phyloP scores from a whole-genome alignment of 192 early-diverging fungal species.

The Coemansia sp. region DNA sequence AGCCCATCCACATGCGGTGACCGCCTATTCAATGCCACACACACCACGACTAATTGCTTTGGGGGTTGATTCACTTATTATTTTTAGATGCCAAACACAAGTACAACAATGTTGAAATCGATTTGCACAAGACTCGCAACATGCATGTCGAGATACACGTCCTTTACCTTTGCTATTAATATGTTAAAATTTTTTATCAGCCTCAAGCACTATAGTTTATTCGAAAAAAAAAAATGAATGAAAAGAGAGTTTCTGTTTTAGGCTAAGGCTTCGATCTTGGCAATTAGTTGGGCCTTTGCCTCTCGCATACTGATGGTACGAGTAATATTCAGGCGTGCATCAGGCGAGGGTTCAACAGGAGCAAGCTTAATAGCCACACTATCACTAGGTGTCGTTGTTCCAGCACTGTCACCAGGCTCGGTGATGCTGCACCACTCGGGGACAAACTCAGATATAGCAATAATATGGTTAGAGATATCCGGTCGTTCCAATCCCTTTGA shows the following conservation, averaged over 20 bases:
- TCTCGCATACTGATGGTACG: constrained; percentile 41
- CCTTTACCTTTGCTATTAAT: no score
- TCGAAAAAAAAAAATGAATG: neutral
- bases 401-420: neutral
- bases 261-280: constrained; percentile 12
- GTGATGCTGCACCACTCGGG: constrained; percentile 49
- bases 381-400: neutral
- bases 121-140: no score
- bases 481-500: constrained; percentile 31
- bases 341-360: constrained; percentile 16
- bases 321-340: constrained; percentile 27
- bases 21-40: no score
- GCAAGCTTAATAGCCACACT: neutral
- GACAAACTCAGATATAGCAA: constrained; percentile 28
- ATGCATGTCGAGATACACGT: no score
- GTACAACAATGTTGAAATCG: no score
- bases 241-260: neutral
- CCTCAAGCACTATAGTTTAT: neutral
- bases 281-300: constrained; percentile 24
- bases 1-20: no score
- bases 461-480: constrained; percentile 3
- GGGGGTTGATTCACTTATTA: no score
- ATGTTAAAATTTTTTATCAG: no score
- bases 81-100: no score
- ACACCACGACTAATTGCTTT: no score